A percentile compares a stretch with the other conserved stretches of the same genome.
These are phyloP conservation scores for Naganishia randhawae DNA, from an alignment of 768 basidiomycete species.

Conservation along the genomic window DNA sequence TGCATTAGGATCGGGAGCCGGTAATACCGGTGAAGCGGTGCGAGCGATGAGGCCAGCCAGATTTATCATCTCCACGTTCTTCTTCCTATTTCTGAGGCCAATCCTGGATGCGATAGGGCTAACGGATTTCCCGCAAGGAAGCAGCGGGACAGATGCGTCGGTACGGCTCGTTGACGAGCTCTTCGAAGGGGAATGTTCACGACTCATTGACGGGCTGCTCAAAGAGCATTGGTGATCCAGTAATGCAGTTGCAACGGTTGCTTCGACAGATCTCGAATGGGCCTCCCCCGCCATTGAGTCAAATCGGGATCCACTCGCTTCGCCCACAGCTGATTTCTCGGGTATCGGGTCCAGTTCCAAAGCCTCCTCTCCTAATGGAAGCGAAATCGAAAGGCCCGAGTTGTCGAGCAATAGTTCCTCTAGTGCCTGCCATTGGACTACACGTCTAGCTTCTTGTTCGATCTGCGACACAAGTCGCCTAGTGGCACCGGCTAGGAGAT, in stretches of 20 bases:
- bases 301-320: neutral
- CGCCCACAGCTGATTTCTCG: neutral
- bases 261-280: neutral
- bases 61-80: neutral
- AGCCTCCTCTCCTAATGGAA: neutral
- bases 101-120: slow-evolving; percentile 1
- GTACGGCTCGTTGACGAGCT: neutral
- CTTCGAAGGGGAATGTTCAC: neutral
- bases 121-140: neutral
- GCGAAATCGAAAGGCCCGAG: slow-evolving; percentile 6
- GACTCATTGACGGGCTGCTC: neutral
- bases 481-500: neutral
- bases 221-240: neutral
- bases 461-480: neutral
- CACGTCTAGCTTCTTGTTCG: neutral
- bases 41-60: too few relatives aligned
- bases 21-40: too few relatives aligned
- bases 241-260: neutral
- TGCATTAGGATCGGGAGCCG: too few relatives aligned
- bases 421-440: neutral
- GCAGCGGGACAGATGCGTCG: neutral
- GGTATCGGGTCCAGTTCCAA: neutral
- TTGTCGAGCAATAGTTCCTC: neutral
- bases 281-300: neutral
- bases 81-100: neutral